Evolutionary conservation across 306 rosid genomes (phyloP).

Genomic region (Fragaria vesca): DNA sequence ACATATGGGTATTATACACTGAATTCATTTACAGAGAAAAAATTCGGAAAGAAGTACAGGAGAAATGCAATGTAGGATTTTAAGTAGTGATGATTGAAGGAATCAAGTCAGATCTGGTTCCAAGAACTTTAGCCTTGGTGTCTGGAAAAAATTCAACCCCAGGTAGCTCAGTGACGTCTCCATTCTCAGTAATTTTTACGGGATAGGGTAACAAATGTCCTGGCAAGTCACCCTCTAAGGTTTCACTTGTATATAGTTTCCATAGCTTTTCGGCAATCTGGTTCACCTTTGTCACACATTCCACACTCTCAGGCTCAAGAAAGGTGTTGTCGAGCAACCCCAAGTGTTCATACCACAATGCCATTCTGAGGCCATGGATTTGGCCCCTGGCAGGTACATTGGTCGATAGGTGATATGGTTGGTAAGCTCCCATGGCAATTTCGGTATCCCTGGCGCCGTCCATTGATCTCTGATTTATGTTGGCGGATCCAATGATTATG

Average conservation of each 20-base stretch:
- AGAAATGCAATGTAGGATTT: background rate
- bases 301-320: slow-evolving; percentile 35
- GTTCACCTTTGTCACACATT: slow-evolving; percentile 44
- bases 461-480: slow-evolving; percentile 58
- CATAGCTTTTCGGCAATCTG: slow-evolving; percentile 27
- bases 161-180: slow-evolving; percentile 32
- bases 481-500: slow-evolving; percentile 51
- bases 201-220: slow-evolving; percentile 55
- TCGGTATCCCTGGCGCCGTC: slow-evolving; percentile 52
- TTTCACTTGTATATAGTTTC: slow-evolving; percentile 33
- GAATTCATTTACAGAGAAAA: background rate
- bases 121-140: slow-evolving; percentile 42
- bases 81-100: slow-evolving; percentile 50
- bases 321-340: slow-evolving; percentile 38
- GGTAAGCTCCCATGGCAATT: slow-evolving; percentile 57
- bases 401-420: slow-evolving; percentile 43
- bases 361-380: slow-evolving; percentile 51
- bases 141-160: slow-evolving; percentile 41
- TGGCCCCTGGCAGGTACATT: slow-evolving; percentile 41
- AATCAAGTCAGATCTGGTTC: slow-evolving; percentile 38
- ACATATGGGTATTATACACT: background rate
- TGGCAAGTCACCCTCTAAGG: slow-evolving; percentile 32
- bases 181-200: slow-evolving; percentile 29
- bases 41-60: background rate
- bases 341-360: slow-evolving; percentile 55